A percentile compares a stretch with the other conserved stretches of the same genome.
Conservation (phyloP, 805 yeast species). For the Ogataea polymorpha region DNA sequence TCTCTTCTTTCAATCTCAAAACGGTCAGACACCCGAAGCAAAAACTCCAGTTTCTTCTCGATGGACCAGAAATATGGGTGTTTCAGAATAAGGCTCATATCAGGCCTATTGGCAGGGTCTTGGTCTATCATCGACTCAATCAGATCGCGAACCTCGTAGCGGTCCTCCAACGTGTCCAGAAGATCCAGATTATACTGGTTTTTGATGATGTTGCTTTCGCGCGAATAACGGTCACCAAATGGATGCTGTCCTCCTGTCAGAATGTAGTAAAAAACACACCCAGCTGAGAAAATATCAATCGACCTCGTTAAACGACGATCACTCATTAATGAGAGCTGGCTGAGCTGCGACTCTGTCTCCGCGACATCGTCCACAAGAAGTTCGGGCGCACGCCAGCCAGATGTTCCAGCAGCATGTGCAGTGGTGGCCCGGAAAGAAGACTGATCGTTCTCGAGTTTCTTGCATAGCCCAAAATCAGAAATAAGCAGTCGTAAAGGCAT, state of each 20-base stretch:
- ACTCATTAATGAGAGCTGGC: conserved; percentile 7
- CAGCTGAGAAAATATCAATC: conserved; percentile 89
- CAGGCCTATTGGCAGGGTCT: conserved; percentile 71
- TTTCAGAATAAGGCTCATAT: conserved; percentile 58
- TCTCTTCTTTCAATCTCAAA: conserved; percentile 89
- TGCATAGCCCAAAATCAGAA: conserved; percentile 95
- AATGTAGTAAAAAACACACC: conserved; percentile 89
- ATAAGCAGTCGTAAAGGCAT: conserved; percentile 68
- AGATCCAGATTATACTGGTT: conserved; percentile 52
- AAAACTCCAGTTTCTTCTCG: conserved; percentile 73
- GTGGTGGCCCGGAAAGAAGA: conserved; percentile 91
- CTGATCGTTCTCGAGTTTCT: conserved; percentile 86
- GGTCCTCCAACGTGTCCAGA: conserved; percentile 44
- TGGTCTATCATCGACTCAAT: conserved; percentile 66
- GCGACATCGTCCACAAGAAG: conserved; percentile 44
- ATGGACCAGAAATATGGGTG: conserved; percentile 90
- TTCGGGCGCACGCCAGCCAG: conserved; percentile 99
- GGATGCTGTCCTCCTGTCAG: conserved; percentile 86
- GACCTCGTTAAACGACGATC: conserved; percentile 76
- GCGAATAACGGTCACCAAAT: conserved; percentile 83
- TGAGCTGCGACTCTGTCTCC: conserved; percentile 21
- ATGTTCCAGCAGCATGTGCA: conserved; percentile 91
- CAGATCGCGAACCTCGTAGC: conserved; percentile 68
- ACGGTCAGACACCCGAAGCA: conserved; percentile 84
- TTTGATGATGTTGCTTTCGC: conserved; percentile 85